Evolutionary conservation across 768 basidiomycete genomes (phyloP).

Genomic region (Gloeophyllum trabeum): DNA sequence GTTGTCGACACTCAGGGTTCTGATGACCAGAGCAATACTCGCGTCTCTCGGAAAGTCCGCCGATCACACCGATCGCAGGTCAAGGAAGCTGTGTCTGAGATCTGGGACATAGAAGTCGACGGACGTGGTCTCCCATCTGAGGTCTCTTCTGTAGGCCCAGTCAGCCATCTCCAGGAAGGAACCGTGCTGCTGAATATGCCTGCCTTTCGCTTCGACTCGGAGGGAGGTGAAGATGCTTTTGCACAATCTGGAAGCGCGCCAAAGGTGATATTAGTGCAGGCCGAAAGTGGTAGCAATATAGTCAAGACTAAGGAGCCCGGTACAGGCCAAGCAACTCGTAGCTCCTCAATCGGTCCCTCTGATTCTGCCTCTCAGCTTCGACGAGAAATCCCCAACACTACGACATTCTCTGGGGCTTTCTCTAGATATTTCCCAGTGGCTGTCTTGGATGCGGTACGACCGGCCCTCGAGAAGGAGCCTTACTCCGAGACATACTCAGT

Average conservation of each 20-base stretch:
- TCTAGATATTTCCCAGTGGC: background rate
- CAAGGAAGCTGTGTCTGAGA: slow-evolving; percentile 22
- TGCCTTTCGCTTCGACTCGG: background rate
- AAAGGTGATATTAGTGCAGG: slow-evolving; percentile 1
- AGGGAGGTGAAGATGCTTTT: slow-evolving; percentile 13
- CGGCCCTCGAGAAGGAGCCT: background rate
- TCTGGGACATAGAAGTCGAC: slow-evolving; percentile 48
- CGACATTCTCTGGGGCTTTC: background rate
- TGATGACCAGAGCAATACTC: slow-evolving; percentile 5
- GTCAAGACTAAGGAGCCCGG: background rate
- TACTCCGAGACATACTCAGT: background rate
- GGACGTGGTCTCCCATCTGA: slow-evolving; percentile 7
- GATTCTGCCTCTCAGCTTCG: slow-evolving; percentile 45
- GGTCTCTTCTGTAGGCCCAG: slow-evolving; percentile 1
- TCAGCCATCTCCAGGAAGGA: background rate
- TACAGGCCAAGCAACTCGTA: background rate
- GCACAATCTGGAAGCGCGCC: background rate
- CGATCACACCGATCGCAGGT: background rate
- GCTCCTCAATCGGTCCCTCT: slow-evolving; percentile 30
- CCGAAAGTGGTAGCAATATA: background rate
- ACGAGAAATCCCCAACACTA: slow-evolving; percentile 7
- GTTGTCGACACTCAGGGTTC: slow-evolving; percentile 2
- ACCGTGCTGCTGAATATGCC: background rate
- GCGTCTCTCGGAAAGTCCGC: background rate
- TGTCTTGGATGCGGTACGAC: background rate